Percentiles rank a stretch among this genome's conserved stretches.
phyloP scores from a whole-genome alignment of 345 rosid species.

The Draba incana region DNA sequence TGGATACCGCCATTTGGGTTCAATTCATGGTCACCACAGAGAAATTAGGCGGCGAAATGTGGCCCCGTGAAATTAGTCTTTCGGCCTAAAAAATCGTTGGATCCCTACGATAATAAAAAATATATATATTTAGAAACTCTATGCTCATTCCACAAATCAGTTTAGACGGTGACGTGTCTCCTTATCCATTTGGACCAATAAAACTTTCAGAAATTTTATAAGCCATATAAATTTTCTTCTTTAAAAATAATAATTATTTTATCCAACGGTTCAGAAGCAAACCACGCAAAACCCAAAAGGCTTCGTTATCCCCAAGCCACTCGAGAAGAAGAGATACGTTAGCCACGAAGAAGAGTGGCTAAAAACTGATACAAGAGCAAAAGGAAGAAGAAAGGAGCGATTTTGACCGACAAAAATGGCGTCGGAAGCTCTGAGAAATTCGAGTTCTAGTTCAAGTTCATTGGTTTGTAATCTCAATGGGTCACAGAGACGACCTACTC shows the following conservation, averaged over 20 bases:
- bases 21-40: too few species aligned
- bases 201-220: slow-evolving; percentile 1
- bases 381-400: slow-evolving; percentile 16
- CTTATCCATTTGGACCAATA: slow-evolving; percentile 42
- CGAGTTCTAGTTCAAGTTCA: slow-evolving; percentile 49
- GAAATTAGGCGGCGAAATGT: too few species aligned
- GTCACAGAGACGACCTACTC: slow-evolving; percentile 53
- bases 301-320: slow-evolving; percentile 42
- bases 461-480: slow-evolving; percentile 64
- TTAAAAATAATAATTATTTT: too few species aligned
- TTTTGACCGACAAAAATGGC: slow-evolving; percentile 58
- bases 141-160: slow-evolving; percentile 3
- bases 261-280: slow-evolving; percentile 35
- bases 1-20: too few species aligned
- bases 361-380: slow-evolving; percentile 1
- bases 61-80: too few species aligned
- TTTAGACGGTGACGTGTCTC: slow-evolving; percentile 17
- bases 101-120: too few species aligned
- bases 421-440: slow-evolving; percentile 62
- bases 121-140: background rate
- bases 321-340: slow-evolving; percentile 3
- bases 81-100: too few species aligned
- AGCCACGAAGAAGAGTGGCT: slow-evolving; percentile 21
- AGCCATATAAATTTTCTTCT: slow-evolving; percentile 22
- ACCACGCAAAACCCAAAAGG: slow-evolving; percentile 39